Evolutionary conservation across 805 yeast species (phyloP).

Genomic region (Candida ficus): DNA sequence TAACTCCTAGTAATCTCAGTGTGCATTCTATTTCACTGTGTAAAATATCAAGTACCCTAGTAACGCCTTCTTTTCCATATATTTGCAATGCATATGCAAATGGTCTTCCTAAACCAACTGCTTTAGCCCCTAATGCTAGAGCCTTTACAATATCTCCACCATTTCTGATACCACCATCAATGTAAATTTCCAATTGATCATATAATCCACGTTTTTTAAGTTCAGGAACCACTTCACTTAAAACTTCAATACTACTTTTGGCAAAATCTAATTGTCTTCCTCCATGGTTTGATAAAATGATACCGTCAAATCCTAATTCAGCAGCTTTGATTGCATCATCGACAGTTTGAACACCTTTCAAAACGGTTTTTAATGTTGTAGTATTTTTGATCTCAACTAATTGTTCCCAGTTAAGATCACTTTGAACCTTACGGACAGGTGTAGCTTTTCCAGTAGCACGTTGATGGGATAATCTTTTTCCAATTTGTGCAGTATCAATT

Average conservation of each 20-base stretch:
- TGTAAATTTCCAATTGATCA: constrained; percentile 52
- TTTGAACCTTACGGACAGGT: constrained; percentile 1
- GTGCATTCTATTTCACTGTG: constrained; percentile 57
- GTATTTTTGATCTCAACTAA: constrained; percentile 24
- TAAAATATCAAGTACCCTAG: constrained; percentile 55
- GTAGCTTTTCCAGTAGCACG: neutral
- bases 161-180: constrained; percentile 77
- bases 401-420: constrained; percentile 29
- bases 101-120: constrained; percentile 72
- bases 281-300: constrained; percentile 70
- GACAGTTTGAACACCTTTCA: constrained; percentile 63
- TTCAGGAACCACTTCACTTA: constrained; percentile 47
- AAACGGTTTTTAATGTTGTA: constrained; percentile 42
- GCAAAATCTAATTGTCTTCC: constrained; percentile 67
- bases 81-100: constrained; percentile 74
- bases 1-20: constrained; percentile 64
- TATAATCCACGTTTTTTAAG: constrained; percentile 37
- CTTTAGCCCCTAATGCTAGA: constrained; percentile 69
- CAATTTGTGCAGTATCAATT: constrained; percentile 51
- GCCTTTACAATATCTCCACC: constrained; percentile 79
- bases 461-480: constrained; percentile 40
- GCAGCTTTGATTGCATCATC: constrained; percentile 62
- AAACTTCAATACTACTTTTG: constrained; percentile 55
- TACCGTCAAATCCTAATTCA: too few relatives aligned
- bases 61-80: constrained; percentile 73